Conservation (phyloP, 2,329 filamentous ascomycete species). For the Aspergillus ochraceus region DNA sequence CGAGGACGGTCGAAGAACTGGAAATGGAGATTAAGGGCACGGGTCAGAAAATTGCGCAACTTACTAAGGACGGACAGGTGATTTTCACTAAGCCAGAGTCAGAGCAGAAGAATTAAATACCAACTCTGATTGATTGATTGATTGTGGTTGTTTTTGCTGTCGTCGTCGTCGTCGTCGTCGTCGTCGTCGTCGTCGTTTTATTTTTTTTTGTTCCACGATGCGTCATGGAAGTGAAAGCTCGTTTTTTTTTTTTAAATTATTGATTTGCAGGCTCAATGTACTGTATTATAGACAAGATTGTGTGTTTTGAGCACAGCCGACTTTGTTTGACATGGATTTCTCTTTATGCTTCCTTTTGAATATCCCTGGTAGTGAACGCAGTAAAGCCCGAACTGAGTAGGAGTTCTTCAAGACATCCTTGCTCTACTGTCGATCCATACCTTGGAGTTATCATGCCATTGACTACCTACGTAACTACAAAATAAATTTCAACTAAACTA, state of each 20-base stretch:
- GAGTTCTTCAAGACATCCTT: too few relatives aligned
- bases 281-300: constrained; percentile 21
- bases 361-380: too few relatives aligned
- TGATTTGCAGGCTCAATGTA: constrained; percentile 19
- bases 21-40: constrained; percentile 32
- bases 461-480: too few relatives aligned
- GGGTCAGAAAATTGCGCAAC: constrained; percentile 50
- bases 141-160: neutral
- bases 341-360: neutral
- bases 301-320: constrained; percentile 7
- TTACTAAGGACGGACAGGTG: constrained; percentile 65
- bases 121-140: neutral
- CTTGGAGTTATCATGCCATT: too few relatives aligned
- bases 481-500: too few relatives aligned
- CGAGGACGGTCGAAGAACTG: constrained; percentile 29
- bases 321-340: constrained; percentile 7
- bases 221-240: neutral
- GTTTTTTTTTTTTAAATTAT: constrained; percentile 11
- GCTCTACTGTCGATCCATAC: too few relatives aligned
- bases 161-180: neutral
- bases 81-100: constrained; percentile 51
- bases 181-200: neutral
- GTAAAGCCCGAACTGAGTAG: too few relatives aligned
- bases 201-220: neutral
- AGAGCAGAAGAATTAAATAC: constrained; percentile 17